These are phyloP conservation scores for Wickerhamomyces alni DNA, from an alignment of 805 yeast species.

Conservation along the genomic window DNA sequence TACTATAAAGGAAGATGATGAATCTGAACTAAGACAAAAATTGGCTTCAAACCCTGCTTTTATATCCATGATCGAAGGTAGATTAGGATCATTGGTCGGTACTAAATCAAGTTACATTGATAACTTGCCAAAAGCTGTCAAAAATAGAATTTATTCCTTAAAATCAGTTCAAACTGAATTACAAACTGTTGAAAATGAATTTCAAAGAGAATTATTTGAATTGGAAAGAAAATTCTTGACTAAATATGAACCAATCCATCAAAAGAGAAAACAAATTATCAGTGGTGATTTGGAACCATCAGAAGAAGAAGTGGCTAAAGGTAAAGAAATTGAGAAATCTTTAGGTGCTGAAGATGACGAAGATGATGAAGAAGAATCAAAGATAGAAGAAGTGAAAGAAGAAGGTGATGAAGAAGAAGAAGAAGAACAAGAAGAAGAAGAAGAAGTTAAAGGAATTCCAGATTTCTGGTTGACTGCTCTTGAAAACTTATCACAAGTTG, in stretches of 20 bases:
- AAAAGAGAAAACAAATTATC: slow-evolving; percentile 65
- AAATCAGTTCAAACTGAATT: slow-evolving; percentile 77
- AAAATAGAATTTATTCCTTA: slow-evolving; percentile 73
- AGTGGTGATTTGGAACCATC: slow-evolving; percentile 74
- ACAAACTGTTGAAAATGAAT: slow-evolving; percentile 80
- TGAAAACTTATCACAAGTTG: slow-evolving; percentile 74
- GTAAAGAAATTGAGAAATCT: slow-evolving; percentile 62
- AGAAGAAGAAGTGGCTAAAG: slow-evolving; percentile 69
- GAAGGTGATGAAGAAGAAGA: slow-evolving; percentile 36
- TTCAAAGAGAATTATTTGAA: slow-evolving; percentile 81
- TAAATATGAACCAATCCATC: slow-evolving; percentile 71
- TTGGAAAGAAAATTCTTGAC: slow-evolving; percentile 75
- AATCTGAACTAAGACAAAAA: slow-evolving; percentile 35
- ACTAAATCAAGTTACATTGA: slow-evolving; percentile 82
- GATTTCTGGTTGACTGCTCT: slow-evolving; percentile 95
- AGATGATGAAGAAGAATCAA: slow-evolving; percentile 35
- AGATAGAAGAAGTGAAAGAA: slow-evolving; percentile 36
- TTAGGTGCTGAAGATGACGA: slow-evolving; percentile 36
- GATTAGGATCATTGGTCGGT: slow-evolving; percentile 79
- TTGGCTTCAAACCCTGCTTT: slow-evolving; percentile 77
- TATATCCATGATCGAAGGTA: slow-evolving; percentile 84
- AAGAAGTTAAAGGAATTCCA: slow-evolving; percentile 69
- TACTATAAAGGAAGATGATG: slow-evolving; percentile 69
- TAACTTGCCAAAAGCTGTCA: slow-evolving; percentile 63
- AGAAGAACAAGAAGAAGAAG: slow-evolving; percentile 39